These are phyloP conservation scores for Pythium coloratum DNA, from an alignment of 352 stramenopile genomes.

Conservation along the genomic window DNA sequence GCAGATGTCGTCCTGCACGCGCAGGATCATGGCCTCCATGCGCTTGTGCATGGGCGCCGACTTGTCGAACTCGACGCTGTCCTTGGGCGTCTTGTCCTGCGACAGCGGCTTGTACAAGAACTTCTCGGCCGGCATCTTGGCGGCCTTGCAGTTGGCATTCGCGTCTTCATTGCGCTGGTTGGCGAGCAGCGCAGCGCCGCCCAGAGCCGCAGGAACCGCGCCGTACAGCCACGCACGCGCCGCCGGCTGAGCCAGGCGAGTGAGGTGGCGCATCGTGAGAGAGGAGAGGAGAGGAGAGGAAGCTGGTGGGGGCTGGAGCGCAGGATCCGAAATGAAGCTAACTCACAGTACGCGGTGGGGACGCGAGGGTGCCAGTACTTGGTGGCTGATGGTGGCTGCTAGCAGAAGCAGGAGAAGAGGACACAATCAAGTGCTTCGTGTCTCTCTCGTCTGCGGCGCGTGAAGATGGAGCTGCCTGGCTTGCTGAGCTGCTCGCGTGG, in stretches of 20 bases:
- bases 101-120: conserved; percentile 75
- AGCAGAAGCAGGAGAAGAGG: neutral
- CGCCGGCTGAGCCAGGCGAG: conserved; percentile 14
- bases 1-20: conserved; percentile 87
- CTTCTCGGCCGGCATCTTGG: conserved; percentile 38
- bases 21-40: conserved; percentile 82
- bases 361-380: neutral
- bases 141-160: conserved; percentile 36
- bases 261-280: conserved; percentile 21
- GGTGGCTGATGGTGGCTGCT: neutral
- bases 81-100: conserved; percentile 54
- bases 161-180: conserved; percentile 19
- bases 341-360: neutral
- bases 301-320: neutral
- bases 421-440: conserved; percentile 6
- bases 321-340: conserved; percentile 11
- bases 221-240: conserved; percentile 34
- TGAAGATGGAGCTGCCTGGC: neutral
- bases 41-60: conserved; percentile 65
- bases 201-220: conserved; percentile 32
- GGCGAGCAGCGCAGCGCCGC: conserved; percentile 21
- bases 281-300: neutral
- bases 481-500: neutral
- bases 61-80: conserved; percentile 78
- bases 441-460: conserved; percentile 5